A percentile compares a stretch with the other conserved stretches of the same genome.
Conservation (phyloP, 306 rosid species). For the Canavalia gladiata region DNA sequence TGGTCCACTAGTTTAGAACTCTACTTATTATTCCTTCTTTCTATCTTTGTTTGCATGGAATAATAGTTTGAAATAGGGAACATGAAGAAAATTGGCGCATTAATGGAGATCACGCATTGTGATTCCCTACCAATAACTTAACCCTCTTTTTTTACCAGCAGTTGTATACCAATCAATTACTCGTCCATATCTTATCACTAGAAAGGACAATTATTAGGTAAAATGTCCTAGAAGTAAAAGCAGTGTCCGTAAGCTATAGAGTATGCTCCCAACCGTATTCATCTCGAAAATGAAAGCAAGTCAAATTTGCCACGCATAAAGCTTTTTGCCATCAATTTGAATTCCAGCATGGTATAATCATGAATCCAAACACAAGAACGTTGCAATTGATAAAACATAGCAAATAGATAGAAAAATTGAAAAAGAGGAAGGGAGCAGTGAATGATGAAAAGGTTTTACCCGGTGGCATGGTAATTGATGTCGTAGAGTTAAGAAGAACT, state of each 20-base stretch:
- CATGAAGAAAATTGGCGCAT: neutral
- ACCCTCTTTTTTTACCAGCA: neutral
- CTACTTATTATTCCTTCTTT: neutral
- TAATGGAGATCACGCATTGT: neutral
- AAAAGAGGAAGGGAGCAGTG: neutral
- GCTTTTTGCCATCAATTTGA: neutral
- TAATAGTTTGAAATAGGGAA: neutral
- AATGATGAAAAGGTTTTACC: slow-evolving; percentile 13
- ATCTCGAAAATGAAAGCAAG: neutral
- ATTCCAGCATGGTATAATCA: neutral
- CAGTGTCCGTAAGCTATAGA: neutral
- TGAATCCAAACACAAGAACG: neutral
- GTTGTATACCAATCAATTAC: neutral
- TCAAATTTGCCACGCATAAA: neutral
- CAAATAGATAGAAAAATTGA: neutral
- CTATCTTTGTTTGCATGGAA: neutral
- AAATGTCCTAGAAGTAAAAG: neutral
- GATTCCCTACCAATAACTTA: neutral
- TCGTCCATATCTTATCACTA: neutral
- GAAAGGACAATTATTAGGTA: slow-evolving; percentile 3
- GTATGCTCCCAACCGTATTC: neutral
- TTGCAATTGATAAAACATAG: neutral
- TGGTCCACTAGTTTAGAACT: slow-evolving; percentile 32
- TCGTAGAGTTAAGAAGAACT: neutral
- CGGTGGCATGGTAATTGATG: slow-evolving; percentile 31